Conservation (phyloP, 2,329 filamentous ascomycete species). For the Fusarium drepaniforme region DNA sequence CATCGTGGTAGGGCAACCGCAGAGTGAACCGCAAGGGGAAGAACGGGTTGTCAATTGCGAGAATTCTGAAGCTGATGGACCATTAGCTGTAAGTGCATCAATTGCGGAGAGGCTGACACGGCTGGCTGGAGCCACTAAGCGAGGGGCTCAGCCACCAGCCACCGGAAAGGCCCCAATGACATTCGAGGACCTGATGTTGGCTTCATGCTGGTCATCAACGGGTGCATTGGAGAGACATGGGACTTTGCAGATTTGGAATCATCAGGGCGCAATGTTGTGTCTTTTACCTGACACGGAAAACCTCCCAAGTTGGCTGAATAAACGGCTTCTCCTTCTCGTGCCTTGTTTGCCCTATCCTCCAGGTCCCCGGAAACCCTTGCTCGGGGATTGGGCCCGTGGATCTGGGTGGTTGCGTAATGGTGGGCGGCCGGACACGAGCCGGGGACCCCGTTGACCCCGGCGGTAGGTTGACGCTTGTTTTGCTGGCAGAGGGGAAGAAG, state of each 20-base stretch:
- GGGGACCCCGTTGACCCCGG: conserved; percentile 10
- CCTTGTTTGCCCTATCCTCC: not conserved
- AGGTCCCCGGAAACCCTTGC: conserved; percentile 4
- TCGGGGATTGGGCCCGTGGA: conserved; percentile 11
- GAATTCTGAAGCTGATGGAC: not conserved
- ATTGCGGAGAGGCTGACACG: conserved; percentile 31
- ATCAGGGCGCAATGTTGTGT: not conserved
- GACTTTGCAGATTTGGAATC: not conserved
- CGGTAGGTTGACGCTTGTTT: conserved; percentile 20
- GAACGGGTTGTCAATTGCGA: not conserved
- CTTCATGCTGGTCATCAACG: not conserved
- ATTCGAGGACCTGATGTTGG: not conserved
- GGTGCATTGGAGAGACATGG: not conserved
- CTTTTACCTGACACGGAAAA: not conserved
- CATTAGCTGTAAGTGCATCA: conserved; percentile 5
- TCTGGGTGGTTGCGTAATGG: conserved; percentile 31
- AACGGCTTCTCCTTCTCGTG: not conserved
- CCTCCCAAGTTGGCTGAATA: not conserved
- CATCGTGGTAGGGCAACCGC: not conserved
- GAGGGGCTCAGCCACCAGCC: conserved; percentile 32
- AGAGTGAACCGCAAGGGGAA: not conserved
- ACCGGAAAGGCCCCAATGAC: conserved; percentile 15
- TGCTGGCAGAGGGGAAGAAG: conserved; percentile 8
- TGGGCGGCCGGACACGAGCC: conserved; percentile 9
- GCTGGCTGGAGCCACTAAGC: conserved; percentile 5